Base-by-base conservation (phyloP, 2,329 filamentous ascomycete genomes). In the Pseudogymnoascus sp. region DNA sequence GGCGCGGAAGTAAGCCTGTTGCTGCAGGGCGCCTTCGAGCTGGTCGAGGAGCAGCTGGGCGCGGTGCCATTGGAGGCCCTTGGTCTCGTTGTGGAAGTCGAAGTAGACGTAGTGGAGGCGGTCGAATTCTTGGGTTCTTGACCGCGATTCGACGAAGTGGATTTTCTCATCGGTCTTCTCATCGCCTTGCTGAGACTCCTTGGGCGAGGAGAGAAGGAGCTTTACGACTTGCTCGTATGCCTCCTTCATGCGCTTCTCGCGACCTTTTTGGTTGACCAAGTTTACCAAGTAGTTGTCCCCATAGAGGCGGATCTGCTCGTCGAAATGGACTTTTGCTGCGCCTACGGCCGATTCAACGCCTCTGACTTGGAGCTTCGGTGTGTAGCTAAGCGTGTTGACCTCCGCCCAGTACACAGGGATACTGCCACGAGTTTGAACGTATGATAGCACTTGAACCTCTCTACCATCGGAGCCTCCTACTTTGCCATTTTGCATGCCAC, bases 271-370 rank as follows among this genome's bases (percentile, higher is more conserved):
- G 74, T 99, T 99, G 70, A 99, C 95, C 26, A 99, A 81, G 73
- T 99, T 99, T 75, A 99, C 93, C 64, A 99, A 82, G 77, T 95
- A 98, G 74, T 97, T 97, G 74, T 98, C 95, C 65, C 95, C 95
- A 70, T 99, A 99, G 28, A 96, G 78, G 63, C 84, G 83, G 69
- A 99, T 95, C 76, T 99, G 96, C 77, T 99, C 92, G 61, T 91
- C 84, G 73, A 99, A 97, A 76, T 99, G 95, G 69, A 87, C 88
- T 71, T 85, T 86, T 6, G 95, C 91, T 0, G 95, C 90, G 31
- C 87, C 80, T 0, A 91, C 77, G 0, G 92, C 92, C 2, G 86
- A 86, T 66, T 98, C 93, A 38, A 96, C 86, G 26, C 89, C 87
- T 41, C 93, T 89, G 61, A 98, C 86, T 73, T 96, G 90, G 6